These are phyloP conservation scores for Alloteropsis semialata DNA, from an alignment of 176 grass and related monocot genomes.

Conservation along the genomic window DNA sequence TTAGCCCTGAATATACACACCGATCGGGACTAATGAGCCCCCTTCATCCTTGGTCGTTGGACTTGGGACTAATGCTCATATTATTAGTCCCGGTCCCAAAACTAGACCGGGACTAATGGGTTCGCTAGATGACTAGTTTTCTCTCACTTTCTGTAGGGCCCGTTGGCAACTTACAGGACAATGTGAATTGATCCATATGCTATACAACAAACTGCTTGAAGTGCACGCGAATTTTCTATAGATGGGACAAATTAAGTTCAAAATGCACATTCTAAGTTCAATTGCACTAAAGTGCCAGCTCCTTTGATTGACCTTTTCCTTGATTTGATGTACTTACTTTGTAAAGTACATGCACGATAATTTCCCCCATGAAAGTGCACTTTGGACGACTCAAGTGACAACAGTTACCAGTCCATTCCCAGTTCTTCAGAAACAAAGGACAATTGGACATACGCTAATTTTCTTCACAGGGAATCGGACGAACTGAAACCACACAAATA, in stretches of 20 bases:
- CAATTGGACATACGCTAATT: too few relatives aligned
- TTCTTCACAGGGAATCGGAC: background rate
- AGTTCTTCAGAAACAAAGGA: background rate
- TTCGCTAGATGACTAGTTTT: too few relatives aligned
- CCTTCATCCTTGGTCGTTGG: too few relatives aligned
- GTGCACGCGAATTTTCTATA: background rate
- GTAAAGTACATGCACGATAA: background rate
- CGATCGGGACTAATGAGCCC: too few relatives aligned
- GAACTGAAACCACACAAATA: background rate
- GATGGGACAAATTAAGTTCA: too few relatives aligned
- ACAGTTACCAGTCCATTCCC: background rate
- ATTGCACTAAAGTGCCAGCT: background rate
- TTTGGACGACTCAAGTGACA: too few relatives aligned
- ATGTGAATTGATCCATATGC: background rate
- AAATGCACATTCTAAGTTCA: background rate
- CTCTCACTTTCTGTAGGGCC: too few relatives aligned
- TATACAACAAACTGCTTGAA: background rate
- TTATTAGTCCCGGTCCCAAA: too few relatives aligned
- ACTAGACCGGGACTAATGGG: too few relatives aligned
- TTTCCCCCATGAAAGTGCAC: constrained; percentile 1
- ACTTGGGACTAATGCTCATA: too few relatives aligned
- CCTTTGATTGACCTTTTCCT: background rate
- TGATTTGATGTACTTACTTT: background rate
- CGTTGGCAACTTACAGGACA: background rate
- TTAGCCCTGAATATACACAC: too few relatives aligned